phyloP scores from a whole-genome alignment of 1,284 basidiomycete genomes.

The Naganishia sp. region DNA sequence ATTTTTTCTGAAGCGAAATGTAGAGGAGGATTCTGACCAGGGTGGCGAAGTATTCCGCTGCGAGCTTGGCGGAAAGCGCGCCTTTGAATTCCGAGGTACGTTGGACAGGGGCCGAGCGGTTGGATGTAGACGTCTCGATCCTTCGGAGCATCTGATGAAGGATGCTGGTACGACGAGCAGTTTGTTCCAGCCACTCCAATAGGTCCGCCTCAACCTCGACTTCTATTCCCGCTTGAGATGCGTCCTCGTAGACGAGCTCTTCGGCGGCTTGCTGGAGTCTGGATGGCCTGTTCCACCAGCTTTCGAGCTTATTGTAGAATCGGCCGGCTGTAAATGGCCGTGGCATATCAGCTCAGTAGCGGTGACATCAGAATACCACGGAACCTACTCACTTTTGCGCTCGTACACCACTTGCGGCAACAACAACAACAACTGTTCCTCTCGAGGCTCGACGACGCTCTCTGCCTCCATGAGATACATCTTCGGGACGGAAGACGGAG shows the following conservation, averaged over 20 bases:
- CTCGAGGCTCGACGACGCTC: background rate
- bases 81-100: too few species aligned
- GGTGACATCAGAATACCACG: background rate
- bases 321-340: background rate
- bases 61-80: background rate
- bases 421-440: background rate
- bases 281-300: slow-evolving; percentile 10
- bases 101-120: too few species aligned
- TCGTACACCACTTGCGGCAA: slow-evolving; percentile 9
- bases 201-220: background rate
- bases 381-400: background rate
- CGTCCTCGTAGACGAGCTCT: background rate
- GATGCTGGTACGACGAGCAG: background rate
- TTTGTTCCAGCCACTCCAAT: background rate
- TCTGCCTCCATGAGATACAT: too few species aligned
- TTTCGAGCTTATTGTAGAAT: slow-evolving; percentile 1
- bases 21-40: background rate
- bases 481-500: background rate
- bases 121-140: background rate
- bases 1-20: too few species aligned
- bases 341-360: background rate
- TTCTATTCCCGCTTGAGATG: background rate
- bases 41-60: background rate
- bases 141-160: background rate
- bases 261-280: background rate